These are phyloP conservation scores for Pseudohalonectria lignicola DNA, from an alignment of 2,329 filamentous ascomycete species.

Conservation along the genomic window DNA sequence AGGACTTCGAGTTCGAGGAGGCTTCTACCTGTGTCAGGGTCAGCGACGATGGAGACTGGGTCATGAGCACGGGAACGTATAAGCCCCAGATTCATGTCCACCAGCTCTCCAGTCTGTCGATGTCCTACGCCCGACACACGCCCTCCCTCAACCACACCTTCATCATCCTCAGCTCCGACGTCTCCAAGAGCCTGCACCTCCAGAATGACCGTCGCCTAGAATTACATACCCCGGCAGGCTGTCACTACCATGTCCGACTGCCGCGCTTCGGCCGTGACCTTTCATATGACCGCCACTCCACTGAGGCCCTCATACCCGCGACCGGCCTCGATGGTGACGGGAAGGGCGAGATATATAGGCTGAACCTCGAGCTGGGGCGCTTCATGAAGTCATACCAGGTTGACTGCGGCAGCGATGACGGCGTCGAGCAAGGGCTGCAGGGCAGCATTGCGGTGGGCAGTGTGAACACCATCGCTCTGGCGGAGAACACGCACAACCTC, in stretches of 20 bases:
- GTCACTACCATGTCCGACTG: constrained; percentile 81
- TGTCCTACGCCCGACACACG: constrained; percentile 91
- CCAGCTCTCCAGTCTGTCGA: constrained; percentile 80
- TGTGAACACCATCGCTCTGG: constrained; percentile 79
- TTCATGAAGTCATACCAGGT: constrained; percentile 94
- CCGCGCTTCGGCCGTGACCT: constrained; percentile 89
- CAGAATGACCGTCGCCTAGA: constrained; percentile 87
- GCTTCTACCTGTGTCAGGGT: constrained; percentile 78
- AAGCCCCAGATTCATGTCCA: constrained; percentile 80
- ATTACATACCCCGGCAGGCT: constrained; percentile 81
- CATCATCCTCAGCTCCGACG: constrained; percentile 77
- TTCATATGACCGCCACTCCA: constrained; percentile 68
- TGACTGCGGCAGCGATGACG: constrained; percentile 78
- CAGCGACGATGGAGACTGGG: constrained; percentile 94
- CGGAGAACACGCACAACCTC: constrained; percentile 81
- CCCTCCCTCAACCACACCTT: constrained; percentile 88
- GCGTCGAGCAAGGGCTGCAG: constrained; percentile 63
- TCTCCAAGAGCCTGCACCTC: constrained; percentile 87
- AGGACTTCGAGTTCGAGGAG: constrained; percentile 89
- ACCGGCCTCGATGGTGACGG: constrained; percentile 82
- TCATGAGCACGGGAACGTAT: constrained; percentile 82
- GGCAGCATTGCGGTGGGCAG: constrained; percentile 77
- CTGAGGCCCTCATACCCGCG: constrained; percentile 77
- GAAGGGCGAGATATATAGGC: constrained; percentile 80
- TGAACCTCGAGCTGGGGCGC: constrained; percentile 84